Percentiles rank a stretch among this genome's conserved stretches.
Conservation (phyloP, 2,329 filamentous ascomycete genomes). For the Exophiala sp. region DNA sequence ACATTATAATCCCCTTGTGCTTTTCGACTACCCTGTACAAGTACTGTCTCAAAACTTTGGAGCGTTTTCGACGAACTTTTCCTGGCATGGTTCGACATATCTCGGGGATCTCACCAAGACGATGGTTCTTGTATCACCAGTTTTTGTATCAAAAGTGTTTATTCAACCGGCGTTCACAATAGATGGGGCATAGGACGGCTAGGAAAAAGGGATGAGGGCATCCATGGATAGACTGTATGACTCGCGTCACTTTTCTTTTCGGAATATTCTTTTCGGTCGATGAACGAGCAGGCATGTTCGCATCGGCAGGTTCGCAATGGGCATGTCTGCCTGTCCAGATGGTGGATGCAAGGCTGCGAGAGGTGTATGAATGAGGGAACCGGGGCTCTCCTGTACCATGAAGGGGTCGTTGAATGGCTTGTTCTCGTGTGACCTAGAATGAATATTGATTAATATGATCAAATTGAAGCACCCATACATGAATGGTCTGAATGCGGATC, state of each 20-base stretch:
- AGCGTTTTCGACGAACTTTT: constrained; percentile 27
- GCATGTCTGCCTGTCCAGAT: constrained; percentile 10
- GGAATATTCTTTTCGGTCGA: constrained; percentile 13
- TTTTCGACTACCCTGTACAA: constrained; percentile 31
- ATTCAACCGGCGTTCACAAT: constrained; percentile 24
- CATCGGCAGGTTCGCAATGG: constrained; percentile 10
- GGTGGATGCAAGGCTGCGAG: constrained; percentile 6
- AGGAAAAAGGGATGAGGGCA: constrained; percentile 8
- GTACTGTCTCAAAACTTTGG: constrained; percentile 25
- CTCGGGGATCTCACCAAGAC: constrained; percentile 16
- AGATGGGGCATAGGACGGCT: constrained; percentile 13
- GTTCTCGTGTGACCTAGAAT: constrained; percentile 6
- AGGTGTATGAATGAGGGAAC: constrained; percentile 4
- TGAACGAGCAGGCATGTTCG: constrained; percentile 4
- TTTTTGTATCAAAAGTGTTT: constrained; percentile 22
- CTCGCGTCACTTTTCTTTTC: constrained; percentile 27
- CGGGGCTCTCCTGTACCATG: constrained; percentile 5
- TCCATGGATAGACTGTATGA: constrained; percentile 26
- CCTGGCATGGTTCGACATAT: constrained; percentile 20
- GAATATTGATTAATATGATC: constrained; percentile 18
- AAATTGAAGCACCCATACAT: not conserved
- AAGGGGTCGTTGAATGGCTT: constrained; percentile 6
- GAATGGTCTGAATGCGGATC: no score
- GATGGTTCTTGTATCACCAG: constrained; percentile 29
- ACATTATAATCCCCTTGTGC: constrained; percentile 22